phyloP scores from a whole-genome alignment of 768 basidiomycete genomes.

The Tremella fuciformis region DNA sequence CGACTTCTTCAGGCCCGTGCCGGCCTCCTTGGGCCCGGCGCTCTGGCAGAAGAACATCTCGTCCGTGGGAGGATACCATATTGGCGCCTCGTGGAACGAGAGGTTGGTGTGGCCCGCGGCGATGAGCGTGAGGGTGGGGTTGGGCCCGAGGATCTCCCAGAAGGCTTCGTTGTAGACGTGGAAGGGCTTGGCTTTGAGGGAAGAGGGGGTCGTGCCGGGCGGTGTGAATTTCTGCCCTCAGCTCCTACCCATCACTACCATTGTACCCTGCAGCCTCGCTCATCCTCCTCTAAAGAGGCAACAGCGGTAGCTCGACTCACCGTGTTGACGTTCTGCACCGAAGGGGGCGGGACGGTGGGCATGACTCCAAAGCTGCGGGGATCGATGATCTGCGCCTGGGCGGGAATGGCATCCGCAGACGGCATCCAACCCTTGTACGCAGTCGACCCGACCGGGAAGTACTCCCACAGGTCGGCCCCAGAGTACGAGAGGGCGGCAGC shows the following conservation, averaged over 20 bases:
- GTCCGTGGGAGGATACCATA: slow-evolving; percentile 60
- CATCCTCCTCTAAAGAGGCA: too few species aligned
- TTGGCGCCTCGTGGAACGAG: slow-evolving; percentile 70
- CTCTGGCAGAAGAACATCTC: slow-evolving; percentile 72
- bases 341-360: slow-evolving; percentile 27
- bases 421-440: background rate
- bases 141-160: slow-evolving; percentile 60
- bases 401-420: slow-evolving; percentile 11
- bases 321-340: slow-evolving; percentile 21
- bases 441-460: too few species aligned
- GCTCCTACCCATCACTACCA: slow-evolving; percentile 64
- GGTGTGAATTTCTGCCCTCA: slow-evolving; percentile 60
- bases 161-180: slow-evolving; percentile 61
- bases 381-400: slow-evolving; percentile 38
- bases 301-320: slow-evolving; percentile 19
- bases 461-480: too few species aligned
- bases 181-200: slow-evolving; percentile 55
- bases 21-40: slow-evolving; percentile 64
- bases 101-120: slow-evolving; percentile 64
- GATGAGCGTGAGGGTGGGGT: slow-evolving; percentile 62
- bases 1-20: slow-evolving; percentile 64
- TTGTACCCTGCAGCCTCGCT: too few species aligned
- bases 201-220: slow-evolving; percentile 60
- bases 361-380: slow-evolving; percentile 32
- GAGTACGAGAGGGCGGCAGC: too few species aligned